A percentile compares a stretch with the other conserved stretches of the same genome.
Evolutionary conservation across 139 green algal species (phyloP).

Genomic region (Volvox africanus): DNA sequence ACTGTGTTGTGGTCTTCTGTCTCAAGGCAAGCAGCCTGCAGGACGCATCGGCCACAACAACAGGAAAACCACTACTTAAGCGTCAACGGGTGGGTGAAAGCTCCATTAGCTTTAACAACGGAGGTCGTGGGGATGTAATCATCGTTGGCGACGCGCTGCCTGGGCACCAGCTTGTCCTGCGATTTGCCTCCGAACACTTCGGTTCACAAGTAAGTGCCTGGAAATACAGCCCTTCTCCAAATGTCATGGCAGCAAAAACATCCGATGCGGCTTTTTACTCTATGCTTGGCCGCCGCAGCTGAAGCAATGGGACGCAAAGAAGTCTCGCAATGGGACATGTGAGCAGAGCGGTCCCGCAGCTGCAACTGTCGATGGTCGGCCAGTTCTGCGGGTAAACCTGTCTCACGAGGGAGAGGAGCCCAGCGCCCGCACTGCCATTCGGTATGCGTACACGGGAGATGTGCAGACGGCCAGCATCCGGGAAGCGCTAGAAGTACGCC

Average conservation of each 20-base stretch:
- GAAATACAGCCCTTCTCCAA: too few species aligned
- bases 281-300: not conserved
- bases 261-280: too few species aligned
- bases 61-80: not conserved
- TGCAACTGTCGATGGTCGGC: not conserved
- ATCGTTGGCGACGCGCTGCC: conserved; percentile 15
- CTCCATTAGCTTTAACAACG: not conserved
- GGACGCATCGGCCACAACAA: not conserved
- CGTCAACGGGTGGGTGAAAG: not conserved
- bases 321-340: not conserved
- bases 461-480: not conserved
- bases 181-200: not conserved
- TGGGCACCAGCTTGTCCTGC: not conserved
- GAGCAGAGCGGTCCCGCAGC: not conserved
- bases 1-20: not conserved
- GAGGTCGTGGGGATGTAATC: not conserved
- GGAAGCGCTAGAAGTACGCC: not conserved
- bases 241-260: too few species aligned
- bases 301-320: not conserved
- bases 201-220: not conserved
- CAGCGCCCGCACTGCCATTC: not conserved
- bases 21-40: not conserved
- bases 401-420: not conserved
- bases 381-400: not conserved
- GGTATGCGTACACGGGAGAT: conserved; percentile 13